Conservation (phyloP, 2,329 filamentous ascomycete species). For the Calonectria naviculata region DNA sequence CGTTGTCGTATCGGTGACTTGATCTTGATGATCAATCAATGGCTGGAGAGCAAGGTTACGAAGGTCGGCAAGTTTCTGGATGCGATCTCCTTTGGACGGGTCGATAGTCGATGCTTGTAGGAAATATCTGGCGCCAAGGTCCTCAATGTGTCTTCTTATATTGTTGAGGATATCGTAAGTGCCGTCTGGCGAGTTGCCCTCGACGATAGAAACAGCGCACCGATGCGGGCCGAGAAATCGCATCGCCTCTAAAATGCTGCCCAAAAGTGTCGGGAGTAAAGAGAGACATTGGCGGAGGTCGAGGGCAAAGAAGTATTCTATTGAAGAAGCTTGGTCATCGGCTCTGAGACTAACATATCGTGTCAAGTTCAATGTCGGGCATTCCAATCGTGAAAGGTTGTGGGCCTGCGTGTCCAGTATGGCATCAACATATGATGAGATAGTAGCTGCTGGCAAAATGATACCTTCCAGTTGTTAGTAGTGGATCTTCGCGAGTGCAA, state of each 20-base stretch:
- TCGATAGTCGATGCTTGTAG: constrained; percentile 56
- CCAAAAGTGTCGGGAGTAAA: constrained; percentile 62
- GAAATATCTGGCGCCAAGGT: constrained; percentile 53
- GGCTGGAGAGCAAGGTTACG: constrained; percentile 65
- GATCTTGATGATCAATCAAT: constrained; percentile 43
- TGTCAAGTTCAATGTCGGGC: constrained; percentile 35
- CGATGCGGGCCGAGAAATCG: constrained; percentile 60
- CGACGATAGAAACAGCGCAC: constrained; percentile 66
- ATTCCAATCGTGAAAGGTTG: constrained; percentile 40
- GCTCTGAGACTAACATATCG: constrained; percentile 39
- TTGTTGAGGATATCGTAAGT: constrained; percentile 61
- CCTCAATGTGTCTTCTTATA: constrained; percentile 52
- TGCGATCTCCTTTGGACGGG: constrained; percentile 56
- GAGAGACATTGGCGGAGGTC: constrained; percentile 59
- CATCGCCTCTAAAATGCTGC: constrained; percentile 62
- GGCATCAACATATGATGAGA: constrained; percentile 41
- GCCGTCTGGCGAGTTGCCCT: constrained; percentile 66
- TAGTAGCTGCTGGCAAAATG: not conserved
- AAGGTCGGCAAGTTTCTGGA: constrained; percentile 59
- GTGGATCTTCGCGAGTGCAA: constrained; percentile 38
- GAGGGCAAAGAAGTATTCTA: constrained; percentile 64
- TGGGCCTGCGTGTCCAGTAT: constrained; percentile 44
- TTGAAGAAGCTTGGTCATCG: not conserved
- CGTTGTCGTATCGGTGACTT: constrained; percentile 47
- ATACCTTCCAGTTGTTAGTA: constrained; percentile 36